phyloP scores from a whole-genome alignment of 1,139 yeast genomes.

The Hanseniaspora gamundiae region DNA sequence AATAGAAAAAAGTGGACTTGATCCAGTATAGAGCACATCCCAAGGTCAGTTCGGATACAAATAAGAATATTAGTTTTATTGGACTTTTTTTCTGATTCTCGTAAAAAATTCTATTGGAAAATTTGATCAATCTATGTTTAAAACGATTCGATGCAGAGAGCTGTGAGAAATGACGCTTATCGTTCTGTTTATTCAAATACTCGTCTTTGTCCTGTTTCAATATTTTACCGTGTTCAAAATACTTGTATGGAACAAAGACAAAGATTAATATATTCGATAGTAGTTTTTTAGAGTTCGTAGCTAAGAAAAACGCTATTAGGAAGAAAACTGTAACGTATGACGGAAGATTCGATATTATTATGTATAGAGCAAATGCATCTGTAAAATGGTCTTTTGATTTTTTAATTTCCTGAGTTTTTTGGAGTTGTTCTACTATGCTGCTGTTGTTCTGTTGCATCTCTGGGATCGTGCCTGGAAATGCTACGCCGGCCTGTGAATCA shows the following conservation, averaged over 20 bases:
- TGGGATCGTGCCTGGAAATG: too few relatives aligned
- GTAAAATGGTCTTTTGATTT: slow-evolving; percentile 16
- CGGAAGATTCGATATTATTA: slow-evolving; percentile 21
- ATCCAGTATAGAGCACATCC: not conserved
- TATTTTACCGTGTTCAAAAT: not conserved
- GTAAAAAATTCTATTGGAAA: not conserved
- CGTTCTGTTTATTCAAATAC: not conserved
- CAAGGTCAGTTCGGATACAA: not conserved
- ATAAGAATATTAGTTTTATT: not conserved
- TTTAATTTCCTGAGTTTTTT: too few relatives aligned
- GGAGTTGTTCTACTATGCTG: too few relatives aligned
- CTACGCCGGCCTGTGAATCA: too few relatives aligned
- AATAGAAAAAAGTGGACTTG: not conserved
- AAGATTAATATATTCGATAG: slow-evolving; percentile 18
- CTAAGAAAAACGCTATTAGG: slow-evolving; percentile 16
- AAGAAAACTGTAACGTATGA: slow-evolving; percentile 18
- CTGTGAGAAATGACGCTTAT: too few relatives aligned
- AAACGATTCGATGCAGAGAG: too few relatives aligned
- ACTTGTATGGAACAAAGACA: slow-evolving; percentile 14
- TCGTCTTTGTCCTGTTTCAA: not conserved
- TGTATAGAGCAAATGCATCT: slow-evolving; percentile 22
- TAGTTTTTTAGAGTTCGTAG: slow-evolving; percentile 17
- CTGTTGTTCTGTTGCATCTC: too few relatives aligned
- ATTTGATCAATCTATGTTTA: too few relatives aligned
- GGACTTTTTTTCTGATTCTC: not conserved